Evolutionary conservation across 2,329 filamentous ascomycete genomes (phyloP), one percentile per base, ranked within the genome.

Genomic region (Apiospora saccharicola): DNA sequence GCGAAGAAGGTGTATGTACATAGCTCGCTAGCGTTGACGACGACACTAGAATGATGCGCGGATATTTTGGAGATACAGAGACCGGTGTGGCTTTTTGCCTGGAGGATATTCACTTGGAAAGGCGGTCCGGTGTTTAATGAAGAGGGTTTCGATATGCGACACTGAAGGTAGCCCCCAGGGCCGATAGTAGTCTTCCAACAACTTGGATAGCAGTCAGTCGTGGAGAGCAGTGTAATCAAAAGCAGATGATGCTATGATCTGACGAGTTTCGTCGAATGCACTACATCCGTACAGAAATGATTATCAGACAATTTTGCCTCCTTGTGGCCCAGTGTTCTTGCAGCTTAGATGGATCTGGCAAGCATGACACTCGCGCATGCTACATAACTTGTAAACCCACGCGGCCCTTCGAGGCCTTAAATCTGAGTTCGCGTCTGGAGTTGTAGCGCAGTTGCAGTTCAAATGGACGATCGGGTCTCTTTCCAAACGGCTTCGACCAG

Each of bases 401-500:
- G 24, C 22, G 57, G 34, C 34, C 57, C n/a, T 64, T 61, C 34
- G 57, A 64, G 34, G 30, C 41, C 57, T 64, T 24, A 41, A 64
- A 64, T 64, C 34, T 10, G 53, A 14, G 30, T 41, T 64, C 57
- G 57, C 57, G 34, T 64, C 57, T 64, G 34, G 34, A 64, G 57
- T 22, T 64, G 57, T 64, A 64, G 57, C 57, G 57, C 57, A 64
- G 34, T 64, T 22, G 57, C 57, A 64, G 57, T 41, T 37, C 30
- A 30, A 61, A 37, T 61, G 67, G 46, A 49, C 34, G 67, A 68
- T 68, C 67, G 67, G 67, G 67, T 24, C 67, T 47, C 67, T 61
- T 61, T 37, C 67, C 10, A 69, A 69, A 69, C 67, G 67, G 67
- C 26, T 44, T 24, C n/a, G 67, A 69, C 67, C 44, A 49, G 67